phyloP scores from a whole-genome alignment of 441 rosid genomes.

The Aleurites moluccanus region DNA sequence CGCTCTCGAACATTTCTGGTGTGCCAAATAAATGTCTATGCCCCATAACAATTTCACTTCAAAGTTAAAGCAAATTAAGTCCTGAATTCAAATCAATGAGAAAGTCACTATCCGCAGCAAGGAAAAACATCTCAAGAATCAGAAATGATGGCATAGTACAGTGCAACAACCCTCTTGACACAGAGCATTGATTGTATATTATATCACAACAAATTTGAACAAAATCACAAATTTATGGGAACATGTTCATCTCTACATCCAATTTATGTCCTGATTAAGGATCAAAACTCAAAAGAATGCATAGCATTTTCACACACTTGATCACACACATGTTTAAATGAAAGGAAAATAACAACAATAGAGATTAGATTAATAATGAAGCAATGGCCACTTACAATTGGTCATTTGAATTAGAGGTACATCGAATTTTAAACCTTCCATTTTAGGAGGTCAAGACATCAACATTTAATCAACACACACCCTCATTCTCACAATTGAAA shows the following conservation, averaged over 20 bases:
- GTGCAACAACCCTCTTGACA: neutral
- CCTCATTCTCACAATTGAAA: constrained; percentile 13
- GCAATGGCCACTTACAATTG: too few relatives aligned
- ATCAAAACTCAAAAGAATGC: neutral
- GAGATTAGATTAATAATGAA: too few relatives aligned
- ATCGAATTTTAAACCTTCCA: constrained; percentile 13
- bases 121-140: constrained; percentile 19
- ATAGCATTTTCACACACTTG: neutral
- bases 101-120: constrained; percentile 41
- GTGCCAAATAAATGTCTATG: constrained; percentile 59
- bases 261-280: neutral
- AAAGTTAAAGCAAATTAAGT: constrained; percentile 20
- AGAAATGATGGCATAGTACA: neutral
- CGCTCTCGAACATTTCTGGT: constrained; percentile 55
- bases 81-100: constrained; percentile 21
- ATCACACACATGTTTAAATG: neutral
- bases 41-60: constrained; percentile 46
- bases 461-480: neutral
- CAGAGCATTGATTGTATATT: neutral
- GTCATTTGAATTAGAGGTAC: constrained; percentile 4
- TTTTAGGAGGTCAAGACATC: constrained; percentile 19
- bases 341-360: neutral
- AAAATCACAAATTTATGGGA: neutral
- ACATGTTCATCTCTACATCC: neutral
- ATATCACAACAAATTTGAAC: neutral